phyloP scores from a whole-genome alignment of 164 flowering plant species.

The Aristolochia contorta region DNA sequence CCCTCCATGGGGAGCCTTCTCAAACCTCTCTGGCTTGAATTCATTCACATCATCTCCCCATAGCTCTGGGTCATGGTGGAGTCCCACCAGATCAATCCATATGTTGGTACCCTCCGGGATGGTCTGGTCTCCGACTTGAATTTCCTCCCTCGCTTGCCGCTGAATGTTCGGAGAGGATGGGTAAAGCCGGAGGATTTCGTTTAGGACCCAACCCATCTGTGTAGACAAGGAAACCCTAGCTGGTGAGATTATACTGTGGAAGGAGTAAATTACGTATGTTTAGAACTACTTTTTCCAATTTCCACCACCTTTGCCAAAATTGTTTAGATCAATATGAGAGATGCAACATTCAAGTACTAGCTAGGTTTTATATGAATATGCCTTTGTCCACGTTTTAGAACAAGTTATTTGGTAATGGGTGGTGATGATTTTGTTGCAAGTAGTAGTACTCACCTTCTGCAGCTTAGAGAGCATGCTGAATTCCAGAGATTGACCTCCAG shows the following conservation, averaged over 20 bases:
- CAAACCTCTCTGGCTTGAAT: slow-evolving; percentile 80
- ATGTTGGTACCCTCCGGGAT: slow-evolving; percentile 81
- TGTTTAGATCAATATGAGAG: too few species aligned
- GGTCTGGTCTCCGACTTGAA: slow-evolving; percentile 31
- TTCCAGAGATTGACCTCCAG: slow-evolving; percentile 49
- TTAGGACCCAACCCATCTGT: slow-evolving; percentile 95
- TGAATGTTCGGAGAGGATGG: slow-evolving; percentile 76
- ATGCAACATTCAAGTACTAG: too few species aligned
- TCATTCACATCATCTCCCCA: slow-evolving; percentile 78
- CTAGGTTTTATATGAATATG: too few species aligned
- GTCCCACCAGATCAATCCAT: slow-evolving; percentile 76
- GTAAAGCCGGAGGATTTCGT: slow-evolving; percentile 64
- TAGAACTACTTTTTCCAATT: too few species aligned
- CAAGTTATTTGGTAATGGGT: too few species aligned
- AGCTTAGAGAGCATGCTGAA: slow-evolving; percentile 38
- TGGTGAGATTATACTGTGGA: too few species aligned
- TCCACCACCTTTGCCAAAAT: background rate
- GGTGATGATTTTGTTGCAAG: too few species aligned
- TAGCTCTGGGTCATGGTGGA: slow-evolving; percentile 63
- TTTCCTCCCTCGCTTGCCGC: slow-evolving; percentile 67
- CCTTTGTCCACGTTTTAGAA: background rate
- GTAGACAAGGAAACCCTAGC: background rate
- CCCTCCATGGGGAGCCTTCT: slow-evolving; percentile 47
- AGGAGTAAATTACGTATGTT: background rate
- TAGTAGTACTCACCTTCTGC: slow-evolving; percentile 48